These are phyloP conservation scores for Blastomyces parvus DNA, from an alignment of 2,329 filamentous ascomycete genomes.

Conservation along the genomic window DNA sequence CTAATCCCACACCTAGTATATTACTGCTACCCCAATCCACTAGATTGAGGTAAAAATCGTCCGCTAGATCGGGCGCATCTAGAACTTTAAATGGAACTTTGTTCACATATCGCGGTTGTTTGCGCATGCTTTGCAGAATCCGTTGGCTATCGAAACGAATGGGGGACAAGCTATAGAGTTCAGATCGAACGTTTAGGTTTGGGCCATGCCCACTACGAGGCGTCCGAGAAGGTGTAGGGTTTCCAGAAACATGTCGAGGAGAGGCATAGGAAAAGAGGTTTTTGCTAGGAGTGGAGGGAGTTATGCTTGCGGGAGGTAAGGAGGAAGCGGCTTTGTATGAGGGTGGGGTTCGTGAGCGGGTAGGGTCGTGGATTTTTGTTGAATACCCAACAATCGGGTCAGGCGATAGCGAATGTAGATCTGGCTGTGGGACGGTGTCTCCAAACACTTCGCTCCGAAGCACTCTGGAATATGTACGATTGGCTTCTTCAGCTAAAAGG, in stretches of 20 bases:
- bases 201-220: constrained; percentile 79
- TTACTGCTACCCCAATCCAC: constrained; percentile 98
- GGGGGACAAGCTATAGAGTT: constrained; percentile 91
- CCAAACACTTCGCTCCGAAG: constrained; percentile 90
- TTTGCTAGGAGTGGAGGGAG: constrained; percentile 92
- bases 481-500: constrained; percentile 72
- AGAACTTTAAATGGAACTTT: constrained; percentile 98
- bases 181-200: constrained; percentile 79
- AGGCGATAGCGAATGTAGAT: constrained; percentile 53
- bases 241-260: constrained; percentile 62
- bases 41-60: constrained; percentile 95
- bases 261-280: constrained; percentile 92
- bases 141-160: constrained; percentile 88
- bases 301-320: constrained; percentile 62
- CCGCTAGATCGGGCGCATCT: constrained; percentile 88
- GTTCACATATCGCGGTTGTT: constrained; percentile 79
- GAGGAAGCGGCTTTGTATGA: constrained; percentile 51
- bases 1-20: constrained; percentile 82
- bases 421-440: constrained; percentile 71
- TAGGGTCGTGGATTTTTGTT: constrained; percentile 52
- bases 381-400: constrained; percentile 41
- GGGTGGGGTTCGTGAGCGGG: constrained; percentile 72
- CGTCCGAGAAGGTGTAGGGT: constrained; percentile 80
- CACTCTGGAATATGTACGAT: constrained; percentile 80
- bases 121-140: constrained; percentile 81